Evolutionary conservation across 2,329 filamentous ascomycete species (phyloP), one percentile per base, ranked within the genome.

Genomic region (Lasiodiplodia gonubiensis): DNA sequence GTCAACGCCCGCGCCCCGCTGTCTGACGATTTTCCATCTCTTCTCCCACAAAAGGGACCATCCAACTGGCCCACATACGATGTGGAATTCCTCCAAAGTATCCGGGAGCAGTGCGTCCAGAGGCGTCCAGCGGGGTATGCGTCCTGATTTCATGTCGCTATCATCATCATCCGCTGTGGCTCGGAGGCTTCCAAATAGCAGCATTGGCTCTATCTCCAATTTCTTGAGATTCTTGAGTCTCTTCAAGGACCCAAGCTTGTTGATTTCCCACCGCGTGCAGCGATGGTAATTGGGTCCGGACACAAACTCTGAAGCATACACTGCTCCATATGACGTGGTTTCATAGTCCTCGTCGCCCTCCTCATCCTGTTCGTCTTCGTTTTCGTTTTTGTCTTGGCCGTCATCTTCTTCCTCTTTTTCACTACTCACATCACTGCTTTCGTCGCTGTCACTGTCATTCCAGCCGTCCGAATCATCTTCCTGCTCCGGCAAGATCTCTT

Each of bases 171-270:
- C 4, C 14, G 35, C 21, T 23, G 23, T 10, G n/a, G 14, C 8
- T 2, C 37, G 4, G n/a, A 8, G 55, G 37, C 21, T 27, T 8
- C 37, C 23, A 27, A 25, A 59, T 8, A 59, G 23, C 12, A 59
- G n/a, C 23, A 59, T 46, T 11, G 55, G 55, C 35, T 59, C 55
- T 16, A 59, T 42, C n/a, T 59, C 55, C 55, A 46, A 23, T 12
- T 23, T 59, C 11, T 46, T 42, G 37, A 59, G 55, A 21, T 48
- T 59, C 11, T 12, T 23, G 35, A 59, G 37, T 8, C 21, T 25
- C 23, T 59, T 59, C 23, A 59, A 16, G 18, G 55, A 46, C 11
- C 55, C 55, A 21, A 59, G 21, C 11, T 16, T 14, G 55, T 46
- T 18, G 23, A 59, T 42, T 8, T 46, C 37, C 55, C 55, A 59